Base-by-base conservation (phyloP, 352 stramenopile species). In the Elongisporangium prolatum region DNA sequence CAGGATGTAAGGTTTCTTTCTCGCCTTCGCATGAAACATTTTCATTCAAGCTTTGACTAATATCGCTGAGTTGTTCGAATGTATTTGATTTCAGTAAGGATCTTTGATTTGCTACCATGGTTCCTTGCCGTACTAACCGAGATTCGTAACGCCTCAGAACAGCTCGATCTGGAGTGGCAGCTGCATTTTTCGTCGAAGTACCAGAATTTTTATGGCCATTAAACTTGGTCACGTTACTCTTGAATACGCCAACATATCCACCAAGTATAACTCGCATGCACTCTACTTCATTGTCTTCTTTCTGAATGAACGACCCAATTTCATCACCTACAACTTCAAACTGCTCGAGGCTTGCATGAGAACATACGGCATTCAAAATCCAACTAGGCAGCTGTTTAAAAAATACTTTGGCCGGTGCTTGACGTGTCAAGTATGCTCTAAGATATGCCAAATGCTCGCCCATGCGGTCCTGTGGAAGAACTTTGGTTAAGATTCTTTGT, bases 221-320 rank as follows among this genome's bases (percentile, higher is more conserved):
- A 2, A 2, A 17, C 17, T 44, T 44, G 4, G 34, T 4, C 10
- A 3, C 10, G 10, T 17, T 48, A n/a, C 34, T 71, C 59, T 77
- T 73, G 38, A 85, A 85, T 2, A 75, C 59, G 20, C 65, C 71
- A 20, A 85, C 56, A 53, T 77, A 73, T 10, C 75, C 75, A 34
- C 76, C 72, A 17, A 85, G 60, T 6, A 85, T 54, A 24, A 85
- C 50, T 11, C 61, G 60, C 57, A 82, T 71, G n/a, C 17, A 62
- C 9, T 56, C 40, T 0, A 82, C 54, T 8, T 51, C 5, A 0
- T 60, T 52, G 16, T 70, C 65, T 72, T 85, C 70, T 16, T 65
- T 61, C 57, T 80, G 72, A 49, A 85, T 65, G 14, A 74, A 79
- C 6, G 59, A 56, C 24, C 63, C 22, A n/a, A 63, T 49, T 6